Evolutionary conservation across 1,284 basidiomycete genomes (phyloP).

Genomic region (Golubevia sp.): DNA sequence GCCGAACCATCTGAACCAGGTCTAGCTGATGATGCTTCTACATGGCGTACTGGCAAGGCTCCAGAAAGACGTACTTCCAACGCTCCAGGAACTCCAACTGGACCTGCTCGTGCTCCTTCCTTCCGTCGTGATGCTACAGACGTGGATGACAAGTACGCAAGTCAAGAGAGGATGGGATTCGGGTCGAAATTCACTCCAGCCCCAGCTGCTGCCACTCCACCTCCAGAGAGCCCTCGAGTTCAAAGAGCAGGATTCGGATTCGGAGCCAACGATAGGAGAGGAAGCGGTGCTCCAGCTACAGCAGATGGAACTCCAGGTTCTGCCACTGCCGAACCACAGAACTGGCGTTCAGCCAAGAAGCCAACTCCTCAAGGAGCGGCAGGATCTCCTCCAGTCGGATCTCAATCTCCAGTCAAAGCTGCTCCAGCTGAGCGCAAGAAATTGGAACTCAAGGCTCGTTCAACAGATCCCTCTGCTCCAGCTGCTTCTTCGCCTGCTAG

Average conservation of each 20-base stretch:
- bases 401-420: slow-evolving; percentile 4
- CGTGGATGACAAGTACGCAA: slow-evolving; percentile 38
- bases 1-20: slow-evolving; percentile 1
- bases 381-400: not conserved
- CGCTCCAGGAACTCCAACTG: not conserved
- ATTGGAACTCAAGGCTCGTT: slow-evolving; percentile 54
- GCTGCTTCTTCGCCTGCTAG: slow-evolving; percentile 33
- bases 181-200: slow-evolving; percentile 39
- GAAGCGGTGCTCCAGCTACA: slow-evolving; percentile 3
- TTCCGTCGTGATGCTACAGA: slow-evolving; percentile 29
- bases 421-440: slow-evolving; percentile 43
- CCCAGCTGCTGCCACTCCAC: slow-evolving; percentile 20
- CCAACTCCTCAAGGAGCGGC: not conserved
- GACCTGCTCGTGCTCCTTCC: slow-evolving; percentile 9
- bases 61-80: not conserved
- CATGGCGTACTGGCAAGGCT: slow-evolving; percentile 57
- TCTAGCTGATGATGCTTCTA: slow-evolving; percentile 3
- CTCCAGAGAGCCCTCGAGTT: slow-evolving; percentile 35
- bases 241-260: slow-evolving; percentile 38
- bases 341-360: not conserved
- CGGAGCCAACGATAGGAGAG: slow-evolving; percentile 9
- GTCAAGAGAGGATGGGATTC: slow-evolving; percentile 53
- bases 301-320: not conserved
- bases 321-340: not conserved
- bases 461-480: not conserved